Base-by-base conservation (phyloP, 1,139 yeast genomes). In the Meyerozyma athensensis region DNA sequence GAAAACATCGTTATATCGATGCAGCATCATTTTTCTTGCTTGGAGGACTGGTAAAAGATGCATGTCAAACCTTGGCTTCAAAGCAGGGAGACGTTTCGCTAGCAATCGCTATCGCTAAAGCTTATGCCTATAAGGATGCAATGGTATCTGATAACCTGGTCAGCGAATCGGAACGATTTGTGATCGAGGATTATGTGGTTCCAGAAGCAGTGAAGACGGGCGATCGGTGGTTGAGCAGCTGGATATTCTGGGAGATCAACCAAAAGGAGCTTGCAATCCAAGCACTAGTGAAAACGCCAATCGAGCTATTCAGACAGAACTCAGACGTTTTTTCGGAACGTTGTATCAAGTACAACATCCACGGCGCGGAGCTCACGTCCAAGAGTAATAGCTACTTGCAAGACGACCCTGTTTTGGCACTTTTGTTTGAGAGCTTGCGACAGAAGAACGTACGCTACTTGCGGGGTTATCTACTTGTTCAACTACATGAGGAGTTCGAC, bases 21-120 rank as follows among this genome's bases (percentile, higher is more conserved):
- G 95, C 97, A 0, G 97, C 97, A 0, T 81, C 84, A 23, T 90
- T 92, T 56, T 92, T 92, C 59, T 61, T 92, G 26, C 67, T 92
- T n/a, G 96, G 85, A 0, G 92, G 74, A 39, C 68, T 87, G 1
- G 61, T 86, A 14, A 74, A 74, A 39, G 98, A 92, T 58, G 81
- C 90, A 39, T 83, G 86, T 31, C 79, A 74, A 53, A 90, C 87
- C 0, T 54, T 92, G 28, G 73, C 84, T 18, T 76, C 68, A 37
- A 83, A 87, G 52, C 59, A 86, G 32, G 58, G 73, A 1, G 95
- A 90, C 54, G 48, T 79, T 7, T 77, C 79, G 33, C 64, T 92
- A 39, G 96, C 97, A 0, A 66, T 92, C 36, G 85, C 86, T 0
- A 79, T 90, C 30, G 84, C 95, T 4, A 74, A 95, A 38, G 77